phyloP scores from a whole-genome alignment of 164 flowering plant species.

The Vitis labrusca region DNA sequence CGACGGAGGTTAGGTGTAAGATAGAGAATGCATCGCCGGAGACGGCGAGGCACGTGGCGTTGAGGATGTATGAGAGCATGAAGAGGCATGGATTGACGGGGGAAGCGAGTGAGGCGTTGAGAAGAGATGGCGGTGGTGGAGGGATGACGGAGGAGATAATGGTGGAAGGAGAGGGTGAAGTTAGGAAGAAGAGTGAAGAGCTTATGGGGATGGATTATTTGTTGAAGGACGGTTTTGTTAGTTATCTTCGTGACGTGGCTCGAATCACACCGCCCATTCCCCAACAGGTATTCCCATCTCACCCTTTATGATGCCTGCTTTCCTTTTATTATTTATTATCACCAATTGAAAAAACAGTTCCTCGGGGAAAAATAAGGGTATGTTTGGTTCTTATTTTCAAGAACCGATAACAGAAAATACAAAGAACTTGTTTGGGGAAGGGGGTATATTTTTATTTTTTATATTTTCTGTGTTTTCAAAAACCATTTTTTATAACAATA shows the following conservation, averaged over 20 bases:
- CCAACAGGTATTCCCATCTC: conserved; percentile 16
- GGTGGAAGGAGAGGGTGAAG: neutral
- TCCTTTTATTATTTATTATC: no score
- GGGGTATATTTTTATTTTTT: no score
- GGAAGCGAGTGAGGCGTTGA: conserved; percentile 13
- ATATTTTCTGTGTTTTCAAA: fast-evolving
- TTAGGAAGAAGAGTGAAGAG: conserved; percentile 13
- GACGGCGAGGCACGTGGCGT: conserved; percentile 11
- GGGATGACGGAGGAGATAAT: neutral
- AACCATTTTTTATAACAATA: no score
- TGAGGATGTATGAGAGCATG: conserved; percentile 23
- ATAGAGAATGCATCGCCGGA: conserved; percentile 20
- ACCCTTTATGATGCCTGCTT: no score
- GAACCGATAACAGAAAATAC: no score
- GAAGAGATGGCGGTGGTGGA: neutral
- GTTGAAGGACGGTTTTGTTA: conserved; percentile 27
- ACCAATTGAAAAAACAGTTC: no score
- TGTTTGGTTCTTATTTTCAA: no score
- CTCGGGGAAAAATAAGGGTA: no score
- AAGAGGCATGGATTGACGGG: conserved; percentile 20
- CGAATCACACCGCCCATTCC: conserved; percentile 30
- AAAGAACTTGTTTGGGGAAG: fast-evolving
- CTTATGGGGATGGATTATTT: conserved; percentile 28
- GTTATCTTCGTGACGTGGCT: conserved; percentile 26
- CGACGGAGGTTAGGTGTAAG: conserved; percentile 10